Conservation (phyloP, 352 stramenopile species). For the Halophytophthora batemanensis region DNA sequence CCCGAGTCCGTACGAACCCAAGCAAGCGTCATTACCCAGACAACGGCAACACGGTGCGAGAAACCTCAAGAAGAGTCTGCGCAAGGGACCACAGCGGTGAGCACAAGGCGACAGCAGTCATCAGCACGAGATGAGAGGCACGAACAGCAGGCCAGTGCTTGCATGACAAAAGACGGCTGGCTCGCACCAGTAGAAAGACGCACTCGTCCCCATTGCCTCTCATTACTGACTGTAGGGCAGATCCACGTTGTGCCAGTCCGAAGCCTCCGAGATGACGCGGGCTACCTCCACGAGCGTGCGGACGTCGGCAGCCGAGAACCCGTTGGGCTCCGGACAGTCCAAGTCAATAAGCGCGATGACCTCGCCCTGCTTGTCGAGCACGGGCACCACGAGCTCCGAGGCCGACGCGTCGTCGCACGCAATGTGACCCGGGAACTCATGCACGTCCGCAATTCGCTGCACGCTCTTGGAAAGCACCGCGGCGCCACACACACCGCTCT, state of each 20-base stretch:
- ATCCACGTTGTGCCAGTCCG: slow-evolving; percentile 63
- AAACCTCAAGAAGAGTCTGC: slow-evolving; percentile 1
- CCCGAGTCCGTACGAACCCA: slow-evolving; percentile 13
- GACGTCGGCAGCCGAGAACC: slow-evolving; percentile 72
- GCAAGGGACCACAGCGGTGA: slow-evolving; percentile 8
- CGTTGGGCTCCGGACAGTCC: slow-evolving; percentile 66
- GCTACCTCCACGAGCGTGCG: slow-evolving; percentile 62
- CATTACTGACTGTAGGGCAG: slow-evolving; percentile 44
- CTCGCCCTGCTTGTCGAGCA: slow-evolving; percentile 59
- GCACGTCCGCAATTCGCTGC: slow-evolving; percentile 74
- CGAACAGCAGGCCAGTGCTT: too few species aligned
- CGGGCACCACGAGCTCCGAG: slow-evolving; percentile 79
- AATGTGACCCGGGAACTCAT: slow-evolving; percentile 79
- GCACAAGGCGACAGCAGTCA: background rate
- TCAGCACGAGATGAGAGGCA: too few species aligned
- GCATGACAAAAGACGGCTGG: too few species aligned
- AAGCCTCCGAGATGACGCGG: slow-evolving; percentile 48
- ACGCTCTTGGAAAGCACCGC: slow-evolving; percentile 59
- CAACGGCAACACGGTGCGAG: slow-evolving; percentile 2
- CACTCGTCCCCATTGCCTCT: too few species aligned
- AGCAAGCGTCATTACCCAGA: slow-evolving; percentile 1
- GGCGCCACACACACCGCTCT: slow-evolving; percentile 71
- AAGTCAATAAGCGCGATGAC: slow-evolving; percentile 77
- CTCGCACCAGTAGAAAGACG: too few species aligned
- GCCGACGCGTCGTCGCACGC: slow-evolving; percentile 76